Conservation (phyloP, 495 filamentous ascomycete species). For the Xylaria scruposa region DNA sequence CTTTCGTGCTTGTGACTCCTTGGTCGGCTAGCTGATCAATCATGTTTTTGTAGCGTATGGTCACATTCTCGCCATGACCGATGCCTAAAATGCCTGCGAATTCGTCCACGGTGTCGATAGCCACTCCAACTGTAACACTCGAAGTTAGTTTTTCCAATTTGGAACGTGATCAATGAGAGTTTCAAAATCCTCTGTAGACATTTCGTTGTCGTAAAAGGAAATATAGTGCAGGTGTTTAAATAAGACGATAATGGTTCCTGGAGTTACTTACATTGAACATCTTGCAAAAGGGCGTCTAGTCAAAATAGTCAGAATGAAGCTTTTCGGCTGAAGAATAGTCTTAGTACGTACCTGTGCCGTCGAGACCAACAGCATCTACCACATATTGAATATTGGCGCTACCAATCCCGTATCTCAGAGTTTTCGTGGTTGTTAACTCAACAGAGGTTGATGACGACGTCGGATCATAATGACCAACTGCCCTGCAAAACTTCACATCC, state of each 20-base stretch:
- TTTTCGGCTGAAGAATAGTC: neutral
- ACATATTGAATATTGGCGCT: conserved; percentile 53
- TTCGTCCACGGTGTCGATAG: conserved; percentile 45
- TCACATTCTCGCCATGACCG: conserved; percentile 50
- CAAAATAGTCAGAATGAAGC: conserved; percentile 5
- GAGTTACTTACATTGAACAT: conserved; percentile 42
- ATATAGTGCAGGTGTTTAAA: too few species aligned
- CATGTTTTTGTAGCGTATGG: conserved; percentile 53
- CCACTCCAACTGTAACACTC: conserved; percentile 44
- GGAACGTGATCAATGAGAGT: too few species aligned
- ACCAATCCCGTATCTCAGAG: conserved; percentile 54
- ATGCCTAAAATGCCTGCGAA: conserved; percentile 57
- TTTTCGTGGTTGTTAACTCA: conserved; percentile 41
- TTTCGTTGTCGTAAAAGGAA: too few species aligned
- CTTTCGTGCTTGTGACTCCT: conserved; percentile 51
- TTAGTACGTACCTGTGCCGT: conserved; percentile 39
- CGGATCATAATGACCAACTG: conserved; percentile 48
- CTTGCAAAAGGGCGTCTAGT: conserved; percentile 40
- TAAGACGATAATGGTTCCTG: too few species aligned
- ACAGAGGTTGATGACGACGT: conserved; percentile 44
- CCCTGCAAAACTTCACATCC: conserved; percentile 52
- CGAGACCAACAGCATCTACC: conserved; percentile 49
- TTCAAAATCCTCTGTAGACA: too few species aligned
- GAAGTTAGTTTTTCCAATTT: too few species aligned
- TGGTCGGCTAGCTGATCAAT: conserved; percentile 51